phyloP scores from a whole-genome alignment of 2,329 filamentous ascomycete genomes.

The Plectosphaerella sp. region DNA sequence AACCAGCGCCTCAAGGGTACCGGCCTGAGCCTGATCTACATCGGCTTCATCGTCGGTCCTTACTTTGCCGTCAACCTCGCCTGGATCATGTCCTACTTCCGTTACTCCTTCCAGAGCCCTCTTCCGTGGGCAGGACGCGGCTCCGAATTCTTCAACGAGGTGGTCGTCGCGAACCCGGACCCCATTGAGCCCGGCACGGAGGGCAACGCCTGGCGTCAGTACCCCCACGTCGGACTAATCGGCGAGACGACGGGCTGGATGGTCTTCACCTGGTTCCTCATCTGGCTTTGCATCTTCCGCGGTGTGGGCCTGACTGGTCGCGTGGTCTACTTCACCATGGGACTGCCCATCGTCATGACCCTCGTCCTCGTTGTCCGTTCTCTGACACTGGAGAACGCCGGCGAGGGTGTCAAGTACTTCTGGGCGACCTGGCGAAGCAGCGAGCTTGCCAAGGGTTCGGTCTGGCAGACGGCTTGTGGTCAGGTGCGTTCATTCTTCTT shows the following conservation, averaged over 20 bases:
- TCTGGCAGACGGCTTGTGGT: constrained; percentile 57
- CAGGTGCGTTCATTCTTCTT: constrained; percentile 26
- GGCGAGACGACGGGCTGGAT: constrained; percentile 54
- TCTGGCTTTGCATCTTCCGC: constrained; percentile 56
- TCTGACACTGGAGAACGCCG: constrained; percentile 48
- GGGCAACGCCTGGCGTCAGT: constrained; percentile 38
- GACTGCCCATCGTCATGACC: constrained; percentile 51
- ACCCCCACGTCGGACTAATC: constrained; percentile 40
- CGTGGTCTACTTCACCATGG: constrained; percentile 60
- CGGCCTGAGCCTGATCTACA: constrained; percentile 46
- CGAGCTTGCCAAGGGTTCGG: constrained; percentile 42
- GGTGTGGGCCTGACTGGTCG: constrained; percentile 53
- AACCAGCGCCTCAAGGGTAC: constrained; percentile 48
- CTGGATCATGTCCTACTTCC: constrained; percentile 57
- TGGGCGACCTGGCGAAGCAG: constrained; percentile 42
- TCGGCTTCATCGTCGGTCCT: constrained; percentile 50
- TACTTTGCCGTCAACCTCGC: constrained; percentile 54
- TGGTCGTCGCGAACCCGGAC: constrained; percentile 43
- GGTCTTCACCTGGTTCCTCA: constrained; percentile 54
- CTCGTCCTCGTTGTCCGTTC: constrained; percentile 51
- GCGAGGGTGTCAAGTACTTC: constrained; percentile 44
- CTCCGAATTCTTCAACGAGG: constrained; percentile 46
- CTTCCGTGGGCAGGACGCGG: constrained; percentile 48
- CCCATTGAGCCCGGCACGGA: constrained; percentile 33
- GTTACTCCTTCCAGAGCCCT: constrained; percentile 48